Base-by-base conservation (phyloP, 108 stramenopile species). In the Cafeteria roenbergensis region DNA sequence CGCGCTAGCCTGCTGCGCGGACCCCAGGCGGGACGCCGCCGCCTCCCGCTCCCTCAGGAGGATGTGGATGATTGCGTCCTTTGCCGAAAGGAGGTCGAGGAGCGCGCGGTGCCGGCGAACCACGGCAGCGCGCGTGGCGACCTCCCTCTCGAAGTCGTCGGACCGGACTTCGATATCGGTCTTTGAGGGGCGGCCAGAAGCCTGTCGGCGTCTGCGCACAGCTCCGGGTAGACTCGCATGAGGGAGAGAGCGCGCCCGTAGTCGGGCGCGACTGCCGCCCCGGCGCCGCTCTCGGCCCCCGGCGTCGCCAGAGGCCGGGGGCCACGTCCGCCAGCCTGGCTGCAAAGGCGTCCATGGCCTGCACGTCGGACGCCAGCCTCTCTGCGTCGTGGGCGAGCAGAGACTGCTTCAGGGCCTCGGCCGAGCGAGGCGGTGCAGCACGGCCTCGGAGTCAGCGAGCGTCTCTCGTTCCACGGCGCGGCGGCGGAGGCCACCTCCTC, bases 371-470 rank as follows among this genome's bases (percentile, higher is more conserved):
- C 2, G 59, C 20, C 37, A 61, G 24, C 1, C 2, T 21, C 20
- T 61, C 29, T 27, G n/a, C n/a, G 22, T 32, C 59, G 37, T 61
- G 59, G 20, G 2, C 21, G 2, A 61, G 59, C 22, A 38, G 36
- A 21, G 59, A 61, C 29, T 28, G 29, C 22, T 32, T 28, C 59
- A 37, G 59, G 17, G 59, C 59, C 9, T 12, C 59, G 9, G 59
- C 59, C 22, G 36, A 37, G 17, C 59, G 34, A 61, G 59, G 20
- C 59, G 59, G 37, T 61, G 59, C 34, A 61, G 59, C 17, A 61
- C 30, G 17, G 59, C 59, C 59, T 61, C 59, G 20, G 24, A 22
- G 59, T 61, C 59, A 22, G 59, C 59, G 2, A 61, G 22, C 22
- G 37, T 61, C 37, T 61, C 59, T 2, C 59, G 59, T 22, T 61